phyloP scores from a whole-genome alignment of 257 asterid species.

The Ocimum tenuiflorum region DNA sequence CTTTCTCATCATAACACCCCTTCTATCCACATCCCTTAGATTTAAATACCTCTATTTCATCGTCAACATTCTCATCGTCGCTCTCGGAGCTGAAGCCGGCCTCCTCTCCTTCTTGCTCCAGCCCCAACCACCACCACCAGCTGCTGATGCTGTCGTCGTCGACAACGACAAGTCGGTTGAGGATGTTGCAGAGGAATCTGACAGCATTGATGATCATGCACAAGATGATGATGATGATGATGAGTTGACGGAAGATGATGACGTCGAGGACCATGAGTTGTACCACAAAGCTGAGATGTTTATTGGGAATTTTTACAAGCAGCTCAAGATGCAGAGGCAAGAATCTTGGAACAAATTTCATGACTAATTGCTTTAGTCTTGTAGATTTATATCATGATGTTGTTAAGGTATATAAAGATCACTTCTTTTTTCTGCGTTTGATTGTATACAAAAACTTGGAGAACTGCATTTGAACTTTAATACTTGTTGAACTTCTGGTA shows the following conservation, averaged over 20 bases:
- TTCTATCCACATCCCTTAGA: constrained; percentile 41
- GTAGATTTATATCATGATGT: no score
- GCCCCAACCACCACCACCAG: neutral
- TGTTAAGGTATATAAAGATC: no score
- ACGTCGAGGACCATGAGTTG: constrained; percentile 35
- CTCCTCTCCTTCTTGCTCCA: constrained; percentile 34
- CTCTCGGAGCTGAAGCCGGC: constrained; percentile 57
- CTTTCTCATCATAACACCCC: constrained; percentile 39
- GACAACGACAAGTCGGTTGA: no score
- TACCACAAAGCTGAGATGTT: constrained; percentile 54
- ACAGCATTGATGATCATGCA: constrained; percentile 12
- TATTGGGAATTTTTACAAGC: constrained; percentile 53
- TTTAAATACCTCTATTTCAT: constrained; percentile 43
- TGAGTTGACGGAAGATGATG: constrained; percentile 8
- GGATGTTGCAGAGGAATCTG: constrained; percentile 20
- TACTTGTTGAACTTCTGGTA: no score
- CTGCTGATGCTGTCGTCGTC: neutral
- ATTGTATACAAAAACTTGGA: no score
- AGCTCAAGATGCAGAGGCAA: constrained; percentile 62
- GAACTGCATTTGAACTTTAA: no score
- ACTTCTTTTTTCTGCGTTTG: no score
- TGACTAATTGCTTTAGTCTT: no score
- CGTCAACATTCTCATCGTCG: constrained; percentile 42
- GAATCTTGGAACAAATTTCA: constrained; percentile 37
- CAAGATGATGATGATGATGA: neutral